Evolutionary conservation across 2,329 filamentous ascomycete genomes (phyloP).

Genomic region (Alternaria burnsii): DNA sequence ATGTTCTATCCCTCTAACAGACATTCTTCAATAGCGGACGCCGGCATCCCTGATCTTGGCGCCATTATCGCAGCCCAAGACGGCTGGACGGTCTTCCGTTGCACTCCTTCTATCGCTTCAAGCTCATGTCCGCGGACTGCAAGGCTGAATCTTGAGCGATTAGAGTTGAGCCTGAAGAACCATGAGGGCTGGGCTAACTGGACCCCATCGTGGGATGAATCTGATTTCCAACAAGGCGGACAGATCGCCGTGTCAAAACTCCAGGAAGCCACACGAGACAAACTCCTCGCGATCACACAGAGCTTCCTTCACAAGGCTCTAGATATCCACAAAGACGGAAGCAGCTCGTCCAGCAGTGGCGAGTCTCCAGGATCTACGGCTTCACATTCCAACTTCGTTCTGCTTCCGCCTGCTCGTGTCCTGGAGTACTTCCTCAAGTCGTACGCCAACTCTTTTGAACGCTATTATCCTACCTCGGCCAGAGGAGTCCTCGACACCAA

Average conservation of each 20-base stretch:
- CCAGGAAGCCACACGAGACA: slow-evolving; percentile 68
- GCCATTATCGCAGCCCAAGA: slow-evolving; percentile 61
- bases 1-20: slow-evolving; percentile 53
- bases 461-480: slow-evolving; percentile 71
- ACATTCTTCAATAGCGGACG: slow-evolving; percentile 52
- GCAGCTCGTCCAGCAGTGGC: slow-evolving; percentile 51
- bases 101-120: slow-evolving; percentile 59
- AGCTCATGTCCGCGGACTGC: slow-evolving; percentile 61
- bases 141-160: slow-evolving; percentile 59
- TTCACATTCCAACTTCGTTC: slow-evolving; percentile 66
- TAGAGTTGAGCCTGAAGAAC: slow-evolving; percentile 61
- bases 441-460: slow-evolving; percentile 71
- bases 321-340: slow-evolving; percentile 69
- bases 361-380: slow-evolving; percentile 59
- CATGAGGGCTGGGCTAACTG: slow-evolving; percentile 62
- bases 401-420: slow-evolving; percentile 71
- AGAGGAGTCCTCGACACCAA: slow-evolving; percentile 71
- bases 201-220: slow-evolving; percentile 60
- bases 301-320: slow-evolving; percentile 75
- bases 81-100: slow-evolving; percentile 62
- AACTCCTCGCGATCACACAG: slow-evolving; percentile 75
- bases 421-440: slow-evolving; percentile 73
- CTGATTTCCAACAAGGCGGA: slow-evolving; percentile 58
- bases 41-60: slow-evolving; percentile 54
- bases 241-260: slow-evolving; percentile 59